These are phyloP conservation scores for Arbutus unedo DNA, from an alignment of 148 eudicot species.

Conservation along the genomic window DNA sequence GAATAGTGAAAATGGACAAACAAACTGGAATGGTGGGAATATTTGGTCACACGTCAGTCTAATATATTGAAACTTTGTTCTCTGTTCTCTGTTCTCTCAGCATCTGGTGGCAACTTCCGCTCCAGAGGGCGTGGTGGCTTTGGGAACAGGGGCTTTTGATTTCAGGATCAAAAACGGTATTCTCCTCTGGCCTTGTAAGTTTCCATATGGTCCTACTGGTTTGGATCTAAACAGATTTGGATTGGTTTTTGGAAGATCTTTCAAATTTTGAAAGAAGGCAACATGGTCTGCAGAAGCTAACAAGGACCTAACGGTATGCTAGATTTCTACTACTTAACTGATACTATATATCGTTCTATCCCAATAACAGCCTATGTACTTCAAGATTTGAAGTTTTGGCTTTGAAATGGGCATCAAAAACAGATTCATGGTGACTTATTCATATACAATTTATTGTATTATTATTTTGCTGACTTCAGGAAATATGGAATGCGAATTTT, in stretches of 20 bases:
- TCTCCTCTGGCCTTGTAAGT: conserved; percentile 60
- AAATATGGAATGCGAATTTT: background rate
- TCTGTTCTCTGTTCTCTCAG: conserved; percentile 23
- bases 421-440: background rate
- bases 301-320: background rate
- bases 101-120: conserved; percentile 67
- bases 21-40: no score
- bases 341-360: background rate
- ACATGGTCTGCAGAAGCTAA: background rate
- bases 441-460: background rate
- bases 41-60: background rate
- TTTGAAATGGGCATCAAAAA: background rate
- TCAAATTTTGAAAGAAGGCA: conserved; percentile 2
- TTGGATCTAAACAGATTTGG: background rate
- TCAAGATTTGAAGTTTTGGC: background rate
- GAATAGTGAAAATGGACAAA: no score
- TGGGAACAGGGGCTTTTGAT: conserved; percentile 52
- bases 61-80: background rate
- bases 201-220: background rate
- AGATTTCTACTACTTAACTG: background rate
- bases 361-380: background rate
- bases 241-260: conserved; percentile 1
- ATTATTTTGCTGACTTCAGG: background rate
- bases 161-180: conserved; percentile 65
- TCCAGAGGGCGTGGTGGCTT: conserved; percentile 92